phyloP scores from a whole-genome alignment of 2,329 filamentous ascomycete species.

The Camptophora hylomeconis region DNA sequence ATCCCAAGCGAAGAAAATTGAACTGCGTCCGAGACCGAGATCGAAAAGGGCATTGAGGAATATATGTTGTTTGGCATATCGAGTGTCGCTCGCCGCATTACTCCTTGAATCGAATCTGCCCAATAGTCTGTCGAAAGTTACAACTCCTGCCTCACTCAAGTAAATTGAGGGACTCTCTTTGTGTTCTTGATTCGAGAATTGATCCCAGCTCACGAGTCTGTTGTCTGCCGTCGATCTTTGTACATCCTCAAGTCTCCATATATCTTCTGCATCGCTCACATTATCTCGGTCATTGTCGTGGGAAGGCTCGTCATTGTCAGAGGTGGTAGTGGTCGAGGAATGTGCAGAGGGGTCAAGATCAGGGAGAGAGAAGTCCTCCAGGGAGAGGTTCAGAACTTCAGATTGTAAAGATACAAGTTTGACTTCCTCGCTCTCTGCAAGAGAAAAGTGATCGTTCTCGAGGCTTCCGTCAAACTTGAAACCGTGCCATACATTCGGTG shows the following conservation, averaged over 20 bases:
- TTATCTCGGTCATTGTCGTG: constrained; percentile 13
- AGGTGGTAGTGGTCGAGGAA: constrained; percentile 5
- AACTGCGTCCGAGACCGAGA: constrained; percentile 32
- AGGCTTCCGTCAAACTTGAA: constrained; percentile 12
- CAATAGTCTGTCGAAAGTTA: constrained; percentile 27
- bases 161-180: constrained; percentile 25
- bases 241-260: constrained; percentile 24
- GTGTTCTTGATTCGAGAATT: constrained; percentile 22
- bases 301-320: constrained; percentile 13
- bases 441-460: constrained; percentile 10
- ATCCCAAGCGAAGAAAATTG: constrained; percentile 30
- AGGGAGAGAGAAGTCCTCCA: constrained; percentile 2
- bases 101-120: constrained; percentile 4
- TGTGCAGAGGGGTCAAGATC: constrained; percentile 9
- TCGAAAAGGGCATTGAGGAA: constrained; percentile 28
- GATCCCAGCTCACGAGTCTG: constrained; percentile 28
- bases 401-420: constrained; percentile 5
- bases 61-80: constrained; percentile 21
- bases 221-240: constrained; percentile 8
- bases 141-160: constrained; percentile 29
- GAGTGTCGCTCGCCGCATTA: background rate
- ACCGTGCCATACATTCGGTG: constrained; percentile 9
- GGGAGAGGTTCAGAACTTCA: background rate
- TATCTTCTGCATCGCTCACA: constrained; percentile 16
- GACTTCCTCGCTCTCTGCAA: constrained; percentile 7